Base-by-base conservation (phyloP, 1,284 basidiomycete genomes). In the Naganishia albida region DNA sequence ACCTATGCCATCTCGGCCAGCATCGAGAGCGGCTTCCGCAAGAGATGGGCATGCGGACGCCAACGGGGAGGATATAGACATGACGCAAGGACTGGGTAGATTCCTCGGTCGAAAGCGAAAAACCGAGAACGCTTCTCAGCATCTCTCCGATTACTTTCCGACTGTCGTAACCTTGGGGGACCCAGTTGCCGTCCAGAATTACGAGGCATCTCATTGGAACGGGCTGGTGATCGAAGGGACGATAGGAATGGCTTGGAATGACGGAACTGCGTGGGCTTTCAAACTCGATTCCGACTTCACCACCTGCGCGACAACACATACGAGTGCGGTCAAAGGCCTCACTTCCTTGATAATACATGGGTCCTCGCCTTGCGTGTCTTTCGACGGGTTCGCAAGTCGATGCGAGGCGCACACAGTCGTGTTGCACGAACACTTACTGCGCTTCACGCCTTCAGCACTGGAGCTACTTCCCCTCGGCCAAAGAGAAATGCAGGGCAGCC, bases 31-130 rank as follows among this genome's bases (percentile, higher is more conserved):
- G 6, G 44, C 55, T 16, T 60, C 56, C 3, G 18, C 49, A 12
- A n/a, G 56, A 40, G 56, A 60, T 13, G 34, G 44, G 16, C 46
- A 28, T n/a, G n/a, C 20, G 2, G 46, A 60, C 3, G 20, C 34
- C 7, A 30, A 38, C 18, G 42, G 16, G 25, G 56, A 60, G 2
- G 56, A 60, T 25, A 26, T 23, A 1, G 56, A 60, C 25, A 15
- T 34, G 7, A 25, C 28, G 18, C 56, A 60, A 20, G 56, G 46
- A 10, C 38, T 60, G 12, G 56, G 56, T 16, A 39, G 56, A 50
- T 60, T 60, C 23, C 56, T 60, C 16, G 56, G 43, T 7, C 56
- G 56, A n/a, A 60, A 50, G 28, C 44, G 56, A 18, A 60, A 60
- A 38, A 49, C 49, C 34, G 56, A 60, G 13, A 60, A 16, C 20